Evolutionary conservation across 345 rosid genomes (phyloP).

Genomic region (Citrus inodora): DNA sequence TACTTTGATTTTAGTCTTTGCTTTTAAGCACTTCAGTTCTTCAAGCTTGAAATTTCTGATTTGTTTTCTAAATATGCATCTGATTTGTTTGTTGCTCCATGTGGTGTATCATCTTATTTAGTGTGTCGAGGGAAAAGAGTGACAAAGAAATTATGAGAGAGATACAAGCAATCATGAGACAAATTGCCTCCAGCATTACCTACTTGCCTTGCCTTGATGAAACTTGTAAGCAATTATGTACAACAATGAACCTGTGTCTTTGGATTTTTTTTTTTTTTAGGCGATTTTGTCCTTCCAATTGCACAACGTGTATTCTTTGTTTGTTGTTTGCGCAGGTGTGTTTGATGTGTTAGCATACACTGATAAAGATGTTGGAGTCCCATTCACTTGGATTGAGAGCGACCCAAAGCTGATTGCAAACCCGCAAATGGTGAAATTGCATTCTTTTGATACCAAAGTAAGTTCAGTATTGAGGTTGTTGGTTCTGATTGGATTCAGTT

Average conservation of each 20-base stretch:
- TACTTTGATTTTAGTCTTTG: constrained; percentile 8
- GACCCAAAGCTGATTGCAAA: constrained; percentile 92
- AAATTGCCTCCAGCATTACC: constrained; percentile 89
- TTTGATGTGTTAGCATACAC: constrained; percentile 96
- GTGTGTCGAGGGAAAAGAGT: constrained; percentile 89
- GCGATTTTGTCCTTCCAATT: background rate
- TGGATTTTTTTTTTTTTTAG: background rate
- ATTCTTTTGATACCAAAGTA: constrained; percentile 94
- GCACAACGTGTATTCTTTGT: background rate
- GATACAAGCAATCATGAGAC: constrained; percentile 95
- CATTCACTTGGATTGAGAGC: constrained; percentile 95
- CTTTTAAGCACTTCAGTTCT: background rate
- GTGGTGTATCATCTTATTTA: constrained; percentile 19
- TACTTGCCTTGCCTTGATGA: constrained; percentile 97
- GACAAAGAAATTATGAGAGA: constrained; percentile 97
- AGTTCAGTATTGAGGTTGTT: background rate
- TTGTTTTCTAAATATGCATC: too few relatives aligned
- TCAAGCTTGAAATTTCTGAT: background rate
- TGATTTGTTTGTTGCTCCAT: constrained; percentile 4
- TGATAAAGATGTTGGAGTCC: constrained; percentile 82
- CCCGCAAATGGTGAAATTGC: constrained; percentile 99
- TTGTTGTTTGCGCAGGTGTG: constrained; percentile 51
- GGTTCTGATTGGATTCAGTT: background rate
- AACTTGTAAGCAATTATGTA: constrained; percentile 50
- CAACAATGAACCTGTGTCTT: background rate